Evolutionary conservation across 805 yeast species (phyloP).

Genomic region (Saccharomyces jurei): DNA sequence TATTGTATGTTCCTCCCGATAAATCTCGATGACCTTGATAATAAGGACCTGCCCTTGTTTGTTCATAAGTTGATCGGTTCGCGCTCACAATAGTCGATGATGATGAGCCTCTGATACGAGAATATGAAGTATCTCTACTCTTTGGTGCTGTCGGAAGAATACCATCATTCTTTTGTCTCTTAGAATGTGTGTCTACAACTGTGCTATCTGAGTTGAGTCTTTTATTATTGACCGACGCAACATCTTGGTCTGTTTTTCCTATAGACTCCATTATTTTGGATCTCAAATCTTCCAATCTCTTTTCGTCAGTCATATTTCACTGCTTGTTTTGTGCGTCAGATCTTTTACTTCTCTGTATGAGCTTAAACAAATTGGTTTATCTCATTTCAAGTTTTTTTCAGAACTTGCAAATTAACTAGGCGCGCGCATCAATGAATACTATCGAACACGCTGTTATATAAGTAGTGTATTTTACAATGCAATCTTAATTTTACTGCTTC

Average conservation of each 20-base stretch:
- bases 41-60: not conserved
- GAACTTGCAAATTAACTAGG: not conserved
- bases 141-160: conserved; percentile 10
- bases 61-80: not conserved
- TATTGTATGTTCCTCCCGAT: not conserved
- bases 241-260: conserved; percentile 4
- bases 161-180: conserved; percentile 8
- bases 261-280: conserved; percentile 24
- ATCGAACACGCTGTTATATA: not conserved
- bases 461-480: not conserved
- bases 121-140: conserved; percentile 3
- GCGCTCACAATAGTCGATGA: not conserved
- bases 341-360: not conserved
- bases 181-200: conserved; percentile 1
- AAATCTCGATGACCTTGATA: not conserved
- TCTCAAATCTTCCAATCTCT: conserved; percentile 20
- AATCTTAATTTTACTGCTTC: not conserved
- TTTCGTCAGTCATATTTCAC: conserved; percentile 2
- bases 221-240: conserved; percentile 3
- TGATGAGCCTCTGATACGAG: not conserved
- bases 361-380: not conserved
- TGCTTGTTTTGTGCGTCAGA: not conserved
- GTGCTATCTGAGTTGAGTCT: conserved; percentile 1
- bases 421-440: not conserved
- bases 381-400: not conserved